Base-by-base conservation (phyloP, 805 yeast genomes). In the Naumovozyma castellii region DNA sequence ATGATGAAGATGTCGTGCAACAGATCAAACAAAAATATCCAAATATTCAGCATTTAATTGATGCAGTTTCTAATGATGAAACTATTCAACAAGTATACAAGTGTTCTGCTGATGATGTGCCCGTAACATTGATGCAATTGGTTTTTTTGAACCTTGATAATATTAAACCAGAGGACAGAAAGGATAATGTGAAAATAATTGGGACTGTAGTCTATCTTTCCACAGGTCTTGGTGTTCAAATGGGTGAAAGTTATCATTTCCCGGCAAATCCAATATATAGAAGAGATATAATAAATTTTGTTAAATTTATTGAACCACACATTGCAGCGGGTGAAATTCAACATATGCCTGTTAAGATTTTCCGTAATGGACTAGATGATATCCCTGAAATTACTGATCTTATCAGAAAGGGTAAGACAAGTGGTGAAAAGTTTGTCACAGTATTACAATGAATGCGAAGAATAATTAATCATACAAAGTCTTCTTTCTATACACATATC, bases 1-100 rank as follows among this genome's bases (percentile, higher is more conserved):
- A 59, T 42, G 74, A 71, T 43, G 44, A 55, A 0, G 68, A 69
- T 40, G 72, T 69, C 34, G 52, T 67, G 35, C 64, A 62, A 18
- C 60, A 71, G 51, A 69, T 72, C 42, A 57, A 52, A 41, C 41
- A 48, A 5, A 59, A 57, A 25, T 49, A 51, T 15, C 57, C 59
- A 31, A 51, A 56, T 9, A 53, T 65, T 37, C 50, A 45, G 34
- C 55, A 52, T 35, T 57, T 51, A 2, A 37, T 65, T 2, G 70
- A 66, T 44, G 54, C 62, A 10, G 63, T 65, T 4, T 50, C 68
- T 1, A 44, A 31, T 10, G 39, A 43, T 10, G 45, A 43, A n/a
- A 59, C 69, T 2, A 57, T 61, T 47, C 54, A 52, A 29, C 50
- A 50, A 18, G 39, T 59, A 2, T 66, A 71, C 45, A 49, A 53